These are phyloP conservation scores for Debaryomyces sp. DNA, from an alignment of 1,139 yeast genomes.

Conservation along the genomic window DNA sequence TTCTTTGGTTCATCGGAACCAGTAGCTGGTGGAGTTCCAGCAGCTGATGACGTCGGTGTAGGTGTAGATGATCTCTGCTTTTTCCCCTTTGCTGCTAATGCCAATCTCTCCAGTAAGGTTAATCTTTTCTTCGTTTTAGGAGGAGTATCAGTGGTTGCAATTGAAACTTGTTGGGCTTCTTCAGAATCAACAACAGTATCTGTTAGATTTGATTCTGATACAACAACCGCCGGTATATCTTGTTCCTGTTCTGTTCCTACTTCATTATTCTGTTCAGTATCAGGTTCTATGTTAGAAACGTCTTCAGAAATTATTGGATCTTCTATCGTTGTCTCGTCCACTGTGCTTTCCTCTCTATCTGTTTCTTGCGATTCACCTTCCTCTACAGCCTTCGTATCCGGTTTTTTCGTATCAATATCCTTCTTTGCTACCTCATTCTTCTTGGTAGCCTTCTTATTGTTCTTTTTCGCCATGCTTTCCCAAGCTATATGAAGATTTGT, in stretches of 20 bases:
- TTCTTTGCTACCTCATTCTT: background rate
- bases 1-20: conserved; percentile 2
- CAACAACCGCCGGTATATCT: background rate
- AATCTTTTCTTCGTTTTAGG: conserved; percentile 45
- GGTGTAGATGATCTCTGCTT: conserved; percentile 18
- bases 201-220: background rate
- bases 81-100: conserved; percentile 70
- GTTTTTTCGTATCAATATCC: background rate
- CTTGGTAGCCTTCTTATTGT: conserved; percentile 5
- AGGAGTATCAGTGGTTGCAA: background rate
- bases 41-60: conserved; percentile 10
- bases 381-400: background rate
- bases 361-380: background rate
- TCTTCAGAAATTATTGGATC: background rate
- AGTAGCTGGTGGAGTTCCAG: conserved; percentile 9
- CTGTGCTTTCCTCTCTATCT: background rate
- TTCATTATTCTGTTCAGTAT: background rate
- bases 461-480: conserved; percentile 5
- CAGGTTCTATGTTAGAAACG: background rate
- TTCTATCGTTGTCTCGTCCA: background rate
- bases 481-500: background rate
- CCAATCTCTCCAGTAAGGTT: conserved; percentile 78
- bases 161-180: background rate
- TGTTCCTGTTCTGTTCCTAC: background rate
- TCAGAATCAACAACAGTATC: background rate